Percentiles rank a stretch among this genome's conserved stretches.
These are phyloP conservation scores for Beauveria pseudobassiana DNA, from an alignment of 2,329 filamentous ascomycete species.

Conservation along the genomic window DNA sequence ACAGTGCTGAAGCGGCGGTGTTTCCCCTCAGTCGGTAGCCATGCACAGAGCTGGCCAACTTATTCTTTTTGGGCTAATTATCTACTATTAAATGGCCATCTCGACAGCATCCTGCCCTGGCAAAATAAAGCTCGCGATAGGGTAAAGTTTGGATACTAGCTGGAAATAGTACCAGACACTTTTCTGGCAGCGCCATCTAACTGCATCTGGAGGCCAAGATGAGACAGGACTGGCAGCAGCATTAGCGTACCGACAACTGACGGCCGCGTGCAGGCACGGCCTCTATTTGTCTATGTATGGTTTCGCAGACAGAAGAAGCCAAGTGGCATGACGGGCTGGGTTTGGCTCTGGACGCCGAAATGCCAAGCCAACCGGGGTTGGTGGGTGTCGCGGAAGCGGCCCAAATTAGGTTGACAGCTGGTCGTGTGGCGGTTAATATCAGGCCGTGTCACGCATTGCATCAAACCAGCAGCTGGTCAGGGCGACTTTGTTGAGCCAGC, in stretches of 20 bases:
- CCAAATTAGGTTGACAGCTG: constrained; percentile 7
- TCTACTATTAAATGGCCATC: neutral
- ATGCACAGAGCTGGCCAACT: neutral
- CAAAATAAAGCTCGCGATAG: neutral
- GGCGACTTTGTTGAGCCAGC: constrained; percentile 3
- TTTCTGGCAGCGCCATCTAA: neutral
- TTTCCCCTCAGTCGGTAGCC: neutral
- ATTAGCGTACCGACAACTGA: neutral
- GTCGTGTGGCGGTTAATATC: constrained; percentile 9
- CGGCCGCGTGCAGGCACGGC: neutral
- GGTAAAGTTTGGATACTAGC: neutral
- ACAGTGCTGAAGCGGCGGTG: neutral
- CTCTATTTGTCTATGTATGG: too few relatives aligned
- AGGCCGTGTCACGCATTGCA: constrained; percentile 1
- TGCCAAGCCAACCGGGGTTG: neutral
- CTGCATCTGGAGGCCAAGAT: neutral
- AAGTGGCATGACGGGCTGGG: neutral
- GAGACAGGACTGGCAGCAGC: neutral
- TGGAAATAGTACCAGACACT: neutral
- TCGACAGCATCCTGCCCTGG: neutral
- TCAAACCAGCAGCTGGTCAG: neutral
- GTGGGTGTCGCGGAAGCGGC: neutral
- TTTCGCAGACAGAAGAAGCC: too few relatives aligned
- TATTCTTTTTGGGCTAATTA: neutral
- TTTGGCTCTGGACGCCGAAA: neutral